These are phyloP conservation scores for Phlebiopsis flavidoalba DNA, from an alignment of 768 basidiomycete species.

Conservation along the genomic window DNA sequence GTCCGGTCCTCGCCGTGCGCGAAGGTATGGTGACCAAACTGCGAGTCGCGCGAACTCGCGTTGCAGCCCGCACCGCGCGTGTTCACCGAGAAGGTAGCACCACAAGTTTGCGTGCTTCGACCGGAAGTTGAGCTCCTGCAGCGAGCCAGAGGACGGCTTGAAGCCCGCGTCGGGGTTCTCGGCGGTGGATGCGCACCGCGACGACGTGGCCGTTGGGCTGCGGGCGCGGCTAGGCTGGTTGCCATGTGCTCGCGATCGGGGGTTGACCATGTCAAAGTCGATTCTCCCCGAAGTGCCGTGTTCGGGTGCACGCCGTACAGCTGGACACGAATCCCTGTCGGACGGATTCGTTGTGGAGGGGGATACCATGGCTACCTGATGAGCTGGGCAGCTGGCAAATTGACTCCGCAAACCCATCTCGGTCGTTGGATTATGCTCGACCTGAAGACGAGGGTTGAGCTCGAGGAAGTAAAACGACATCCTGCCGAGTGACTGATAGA, in stretches of 20 bases:
- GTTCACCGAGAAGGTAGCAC: constrained; percentile 98
- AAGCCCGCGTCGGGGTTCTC: constrained; percentile 99
- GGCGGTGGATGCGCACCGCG: constrained; percentile 97
- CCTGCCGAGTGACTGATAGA: constrained; percentile 92
- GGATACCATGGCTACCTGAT: constrained; percentile 97
- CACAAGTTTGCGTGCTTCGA: constrained; percentile 96
- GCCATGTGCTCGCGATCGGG: constrained; percentile 78
- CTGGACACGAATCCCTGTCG: constrained; percentile 93
- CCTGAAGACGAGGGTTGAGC: constrained; percentile 98
- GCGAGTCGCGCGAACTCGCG: constrained; percentile 98
- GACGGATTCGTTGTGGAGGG: constrained; percentile 90
- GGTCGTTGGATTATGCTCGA: constrained; percentile 97
- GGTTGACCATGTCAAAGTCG: constrained; percentile 93
- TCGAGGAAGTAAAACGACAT: constrained; percentile 97
- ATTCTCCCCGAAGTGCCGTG: constrained; percentile 85
- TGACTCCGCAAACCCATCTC: constrained; percentile 99
- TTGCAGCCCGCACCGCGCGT: constrained; percentile 96
- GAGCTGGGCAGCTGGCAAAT: constrained; percentile 61
- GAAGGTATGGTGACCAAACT: constrained; percentile 99
- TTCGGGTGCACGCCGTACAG: constrained; percentile 93
- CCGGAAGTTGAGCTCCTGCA: constrained; percentile 99
- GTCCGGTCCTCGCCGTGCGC: constrained; percentile 96
- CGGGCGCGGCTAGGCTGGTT: constrained; percentile 96
- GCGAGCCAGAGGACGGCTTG: constrained; percentile 95
- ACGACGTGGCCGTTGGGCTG: constrained; percentile 97